A percentile compares a stretch with the other conserved stretches of the same genome.
phyloP scores from a whole-genome alignment of 2,329 filamentous ascomycete species.

The Triangularia setosa region DNA sequence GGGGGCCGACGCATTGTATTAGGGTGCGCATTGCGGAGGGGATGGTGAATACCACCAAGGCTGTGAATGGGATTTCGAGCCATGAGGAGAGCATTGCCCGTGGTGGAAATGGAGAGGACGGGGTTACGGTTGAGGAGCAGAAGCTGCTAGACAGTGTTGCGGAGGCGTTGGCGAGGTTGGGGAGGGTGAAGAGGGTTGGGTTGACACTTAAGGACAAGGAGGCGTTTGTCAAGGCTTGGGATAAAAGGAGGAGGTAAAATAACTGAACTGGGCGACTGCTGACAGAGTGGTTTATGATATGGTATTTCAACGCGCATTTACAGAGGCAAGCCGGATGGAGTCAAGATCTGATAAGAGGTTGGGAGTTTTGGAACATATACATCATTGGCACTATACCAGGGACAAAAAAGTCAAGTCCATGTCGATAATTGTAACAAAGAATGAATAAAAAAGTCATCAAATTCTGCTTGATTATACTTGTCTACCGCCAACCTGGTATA shows the following conservation, averaged over 20 bases:
- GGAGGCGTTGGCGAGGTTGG: constrained; percentile 81
- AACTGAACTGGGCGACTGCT: not conserved
- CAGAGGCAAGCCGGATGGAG: not conserved
- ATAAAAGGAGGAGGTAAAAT: constrained; percentile 36
- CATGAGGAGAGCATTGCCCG: constrained; percentile 25
- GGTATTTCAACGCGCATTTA: not conserved
- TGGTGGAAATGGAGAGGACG: constrained; percentile 31
- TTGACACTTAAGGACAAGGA: constrained; percentile 79
- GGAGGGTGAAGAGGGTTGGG: constrained; percentile 83
- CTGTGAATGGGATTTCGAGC: constrained; percentile 20
- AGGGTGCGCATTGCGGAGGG: constrained; percentile 84
- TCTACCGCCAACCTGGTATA: not conserved
- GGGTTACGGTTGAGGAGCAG: constrained; percentile 56
- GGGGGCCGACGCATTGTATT: constrained; percentile 81
- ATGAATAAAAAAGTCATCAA: not conserved
- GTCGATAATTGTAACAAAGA: not conserved
- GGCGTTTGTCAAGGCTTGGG: constrained; percentile 71
- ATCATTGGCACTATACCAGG: not conserved
- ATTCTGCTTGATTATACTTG: not conserved
- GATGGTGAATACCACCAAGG: constrained; percentile 50
- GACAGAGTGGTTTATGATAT: not conserved
- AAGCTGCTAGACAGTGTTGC: constrained; percentile 72
- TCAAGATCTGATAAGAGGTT: not conserved
- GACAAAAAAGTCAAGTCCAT: not conserved
- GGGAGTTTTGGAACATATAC: not conserved